A percentile compares a stretch with the other conserved stretches of the same genome.
These are phyloP conservation scores for Salix brachista DNA, from an alignment of 345 rosid species.

Conservation along the genomic window DNA sequence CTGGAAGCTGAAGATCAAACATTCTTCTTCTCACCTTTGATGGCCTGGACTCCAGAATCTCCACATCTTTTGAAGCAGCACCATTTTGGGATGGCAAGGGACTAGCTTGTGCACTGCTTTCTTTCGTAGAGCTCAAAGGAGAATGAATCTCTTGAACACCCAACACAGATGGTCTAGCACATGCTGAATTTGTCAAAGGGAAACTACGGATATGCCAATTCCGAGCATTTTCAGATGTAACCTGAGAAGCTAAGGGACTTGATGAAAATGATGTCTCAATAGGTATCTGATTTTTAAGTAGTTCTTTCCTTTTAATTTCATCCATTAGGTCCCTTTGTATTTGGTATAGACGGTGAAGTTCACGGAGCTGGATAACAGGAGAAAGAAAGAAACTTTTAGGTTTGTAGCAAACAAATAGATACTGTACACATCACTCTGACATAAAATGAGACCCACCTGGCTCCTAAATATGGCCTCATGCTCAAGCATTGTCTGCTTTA, in stretches of 20 bases:
- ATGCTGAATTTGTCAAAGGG: constrained; percentile 49
- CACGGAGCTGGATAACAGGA: constrained; percentile 40
- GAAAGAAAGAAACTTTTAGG: constrained; percentile 11
- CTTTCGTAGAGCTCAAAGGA: constrained; percentile 49
- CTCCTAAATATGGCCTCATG: constrained; percentile 78
- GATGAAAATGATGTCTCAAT: constrained; percentile 51
- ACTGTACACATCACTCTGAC: constrained; percentile 19
- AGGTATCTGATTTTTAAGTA: constrained; percentile 29
- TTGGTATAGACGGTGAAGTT: constrained; percentile 68
- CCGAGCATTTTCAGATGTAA: constrained; percentile 52
- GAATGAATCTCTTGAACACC: constrained; percentile 49
- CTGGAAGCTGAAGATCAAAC: constrained; percentile 86
- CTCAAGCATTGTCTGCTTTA: constrained; percentile 75
- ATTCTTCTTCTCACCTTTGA: constrained; percentile 63
- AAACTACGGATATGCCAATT: constrained; percentile 64
- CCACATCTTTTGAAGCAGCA: constrained; percentile 44
- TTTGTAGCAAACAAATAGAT: constrained; percentile 19
- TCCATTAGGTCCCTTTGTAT: constrained; percentile 65
- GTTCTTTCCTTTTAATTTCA: constrained; percentile 55
- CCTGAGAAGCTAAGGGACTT: constrained; percentile 51
- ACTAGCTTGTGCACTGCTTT: constrained; percentile 46
- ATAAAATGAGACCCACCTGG: constrained; percentile 49
- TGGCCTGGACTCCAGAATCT: constrained; percentile 65
- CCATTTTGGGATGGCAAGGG: constrained; percentile 52
- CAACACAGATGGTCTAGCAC: constrained; percentile 47